Evolutionary conservation across 1,284 basidiomycete species (phyloP), one percentile per base, ranked within the genome.

Genomic region (Ustilago xerochloae): DNA sequence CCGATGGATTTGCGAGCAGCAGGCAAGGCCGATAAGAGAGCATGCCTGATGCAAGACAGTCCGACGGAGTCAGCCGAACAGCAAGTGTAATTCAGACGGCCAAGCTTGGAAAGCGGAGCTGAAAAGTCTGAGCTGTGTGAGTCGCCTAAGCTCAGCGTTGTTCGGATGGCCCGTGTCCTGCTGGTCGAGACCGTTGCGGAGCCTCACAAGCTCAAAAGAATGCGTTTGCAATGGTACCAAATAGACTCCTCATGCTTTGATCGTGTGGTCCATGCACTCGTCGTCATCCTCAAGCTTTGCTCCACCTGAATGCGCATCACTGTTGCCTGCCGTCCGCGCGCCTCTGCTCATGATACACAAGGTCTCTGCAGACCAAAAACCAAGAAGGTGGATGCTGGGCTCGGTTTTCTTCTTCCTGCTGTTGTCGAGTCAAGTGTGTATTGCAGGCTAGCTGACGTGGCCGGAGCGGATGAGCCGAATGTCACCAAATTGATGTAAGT

Each of bases 151-250:
- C 32, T 33, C 32, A 33, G 32, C 8, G 41, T 24, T 47, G 13
- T 24, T 47, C 28, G 24, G 45, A 32, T 47, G 45, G 45, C 28
- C 28, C 45, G 45, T 47, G 45, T 43, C 41, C 24, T 13, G n/a
- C 41, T 13, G 6, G 41, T 24, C 22, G 22, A 26, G 41, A 43
- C 41, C 41, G 10, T 13, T 24, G n/a, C n/a, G n/a, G n/a, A n/a
- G n/a, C n/a, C n/a, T n/a, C n/a, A n/a, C n/a, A n/a, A n/a, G n/a
- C n/a, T n/a, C n/a, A n/a, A n/a, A n/a, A n/a, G n/a, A n/a, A n/a
- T n/a, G n/a, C n/a, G n/a, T 24, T 43, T 43, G 41, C 41, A 43
- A 43, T 24, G 41, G 41, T 43, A 43, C 20, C 41, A 43, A 43
- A 43, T 20, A 39, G 35, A 36, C 35, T 36, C 35, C 35, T 36